Conservation (phyloP, 495 filamentous ascomycete species). For the Beverwykella pulmonaria region DNA sequence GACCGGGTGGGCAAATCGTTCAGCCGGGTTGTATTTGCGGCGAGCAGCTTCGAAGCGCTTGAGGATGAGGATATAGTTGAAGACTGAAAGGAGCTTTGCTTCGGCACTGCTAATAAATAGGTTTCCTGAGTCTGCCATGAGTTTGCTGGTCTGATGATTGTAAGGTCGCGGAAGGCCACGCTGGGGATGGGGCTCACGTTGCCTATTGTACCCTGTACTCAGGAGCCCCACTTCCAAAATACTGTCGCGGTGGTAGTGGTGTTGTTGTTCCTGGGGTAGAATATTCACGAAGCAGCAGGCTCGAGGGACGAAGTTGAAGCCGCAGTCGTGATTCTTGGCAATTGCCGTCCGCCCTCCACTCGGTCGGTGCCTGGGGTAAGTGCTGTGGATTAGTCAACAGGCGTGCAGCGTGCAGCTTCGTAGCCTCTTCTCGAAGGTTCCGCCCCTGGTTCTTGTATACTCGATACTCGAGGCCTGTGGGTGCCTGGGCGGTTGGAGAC, state of each 20-base stretch:
- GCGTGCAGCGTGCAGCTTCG: neutral
- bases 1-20: slow-evolving; percentile 14
- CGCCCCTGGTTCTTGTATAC: neutral
- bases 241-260: neutral
- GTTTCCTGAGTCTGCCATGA: slow-evolving; percentile 33
- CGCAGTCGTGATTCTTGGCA: slow-evolving; percentile 1
- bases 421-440: neutral
- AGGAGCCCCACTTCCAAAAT: neutral
- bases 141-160: slow-evolving; percentile 3
- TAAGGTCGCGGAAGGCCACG: slow-evolving; percentile 12
- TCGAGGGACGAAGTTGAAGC: neutral
- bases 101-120: slow-evolving; percentile 23
- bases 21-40: slow-evolving; percentile 10
- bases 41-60: slow-evolving; percentile 10
- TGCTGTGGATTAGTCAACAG: slow-evolving; percentile 2
- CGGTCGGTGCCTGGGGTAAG: neutral
- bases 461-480: neutral
- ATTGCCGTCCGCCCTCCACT: neutral
- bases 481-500: neutral
- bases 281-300: neutral
- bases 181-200: slow-evolving; percentile 1
- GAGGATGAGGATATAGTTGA: slow-evolving; percentile 14
- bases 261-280: neutral
- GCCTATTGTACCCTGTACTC: neutral
- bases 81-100: slow-evolving; percentile 17